Base-by-base conservation (phyloP, 306 rosid species). In the Cicer chorassanicum region DNA sequence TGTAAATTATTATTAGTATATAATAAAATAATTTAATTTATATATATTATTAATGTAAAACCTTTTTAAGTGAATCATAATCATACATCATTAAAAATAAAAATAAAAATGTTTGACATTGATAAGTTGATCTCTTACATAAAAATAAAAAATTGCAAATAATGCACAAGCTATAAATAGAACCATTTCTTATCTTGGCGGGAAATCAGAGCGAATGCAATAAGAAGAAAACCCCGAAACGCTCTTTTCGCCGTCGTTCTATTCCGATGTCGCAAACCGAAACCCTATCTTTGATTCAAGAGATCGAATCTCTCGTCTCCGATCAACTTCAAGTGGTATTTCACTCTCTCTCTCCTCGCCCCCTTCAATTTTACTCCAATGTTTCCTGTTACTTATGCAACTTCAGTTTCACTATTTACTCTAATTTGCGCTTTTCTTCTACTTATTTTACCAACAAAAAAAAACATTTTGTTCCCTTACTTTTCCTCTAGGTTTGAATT, bases 281-380 rank as follows among this genome's bases (percentile, higher is more conserved):
- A 92, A 86, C 94, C 95, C 91, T 85, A 78, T 73, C 89, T 4
- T 60, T 88, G 6, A 70, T 86, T 68, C 76, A 87, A 18, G 89
- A 90, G 78, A 76, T 93, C 68, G 81, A 93, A 82, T 68, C 91
- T 70, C 95, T 93, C 55, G 81, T 89, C 80, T 85, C 91, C 71
- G 93, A 89, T 80, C 80, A 86, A 61, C 98, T 93, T 80, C 96
- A 86, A 93, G 95, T 93, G 98, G 96, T 90, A 83, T 39, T 15
- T 49, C 71, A 1, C 73, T 63, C 46, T 45, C 74, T 54, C 60
- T 40, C 68, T 70, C 45, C 41, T 40, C 16, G 6, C 8, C 13
- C 40, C 74, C 55, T n/a, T 68, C 21, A 13, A 2, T 24, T 68
- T 59, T 19, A 15, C 53, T 13, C n/a, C 1, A 0, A 49, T 16